Evolutionary conservation across 169 alveolate genomes (phyloP), one percentile per base, ranked within the genome.

Genomic region (Plasmodium knowlesi): DNA sequence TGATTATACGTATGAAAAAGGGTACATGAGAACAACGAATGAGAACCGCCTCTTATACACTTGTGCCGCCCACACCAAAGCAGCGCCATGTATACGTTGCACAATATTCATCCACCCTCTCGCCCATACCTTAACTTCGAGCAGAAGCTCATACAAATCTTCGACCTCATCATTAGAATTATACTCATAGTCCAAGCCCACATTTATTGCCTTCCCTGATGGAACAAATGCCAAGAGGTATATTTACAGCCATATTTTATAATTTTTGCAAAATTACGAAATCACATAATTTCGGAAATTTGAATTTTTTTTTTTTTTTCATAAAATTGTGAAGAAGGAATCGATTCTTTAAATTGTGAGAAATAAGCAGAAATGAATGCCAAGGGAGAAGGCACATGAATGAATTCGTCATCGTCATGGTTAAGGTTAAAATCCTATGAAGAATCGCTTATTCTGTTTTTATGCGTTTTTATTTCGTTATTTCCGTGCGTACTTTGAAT

Each of bases 161-260:
- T 98, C 99, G n/a, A 98, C 99, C 96, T 98, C 99, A 96, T 99
- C 99, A 25, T 96, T 97, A 9, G 95, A 95, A 14, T 95, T 91
- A 22, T 96, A 95, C 34, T 92, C 96, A 92, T 98, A 98, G 25
- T 95, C 93, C 46, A 98, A 91, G 70, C 98, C 97, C 90, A 96
- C 95, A 85, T 96, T 96, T 16, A 96, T 79, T 43, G 98, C 95
- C 67, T 80, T 95, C 43, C 99, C 99, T 79, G 71, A 84, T 37
- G 37, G 39, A 57, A 84, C 9, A 98, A 93, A 85, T 71, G 9
- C 22, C 22, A 19, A n/a, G 43, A n/a, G 25, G 12, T 61, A 32
- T 82, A 32, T 82, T 57, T 25, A 67, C 37, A 67, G 76, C 22
- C n/a, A 10, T 6, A 28, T 67, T 67, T 67, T 22, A 67, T 67